Percentiles rank a stretch among this genome's conserved stretches.
Evolutionary conservation across 2,329 filamentous ascomycete genomes (phyloP).

Genomic region (Talaromyces sp.): DNA sequence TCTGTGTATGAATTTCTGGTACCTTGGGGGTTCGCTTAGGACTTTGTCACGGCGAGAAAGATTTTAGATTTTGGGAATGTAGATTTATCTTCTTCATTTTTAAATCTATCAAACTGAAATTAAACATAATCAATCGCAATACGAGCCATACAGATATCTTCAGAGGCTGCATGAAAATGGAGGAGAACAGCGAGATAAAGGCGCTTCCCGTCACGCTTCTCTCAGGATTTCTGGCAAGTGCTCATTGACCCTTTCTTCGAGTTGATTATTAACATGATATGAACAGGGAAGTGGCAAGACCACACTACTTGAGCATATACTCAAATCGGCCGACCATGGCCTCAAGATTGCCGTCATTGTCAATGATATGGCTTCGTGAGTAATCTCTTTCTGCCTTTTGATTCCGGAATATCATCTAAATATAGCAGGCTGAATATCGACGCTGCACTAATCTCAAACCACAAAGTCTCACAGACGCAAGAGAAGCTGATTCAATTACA

Average conservation of each 20-base stretch:
- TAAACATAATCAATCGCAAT: no score
- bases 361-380: conserved; percentile 65
- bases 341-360: conserved; percentile 69
- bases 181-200: conserved; percentile 1
- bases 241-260: no score
- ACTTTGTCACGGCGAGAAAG: background rate
- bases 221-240: conserved; percentile 55
- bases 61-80: background rate
- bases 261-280: background rate
- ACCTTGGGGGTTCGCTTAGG: conserved; percentile 18
- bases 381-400: background rate
- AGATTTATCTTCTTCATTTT: background rate
- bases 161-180: background rate
- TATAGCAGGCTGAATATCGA: conserved; percentile 59
- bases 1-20: background rate
- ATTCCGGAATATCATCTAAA: no score
- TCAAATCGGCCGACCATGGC: conserved; percentile 62
- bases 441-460: conserved; percentile 57
- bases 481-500: conserved; percentile 67
- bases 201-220: conserved; percentile 57
- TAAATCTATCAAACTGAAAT: background rate
- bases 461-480: conserved; percentile 56
- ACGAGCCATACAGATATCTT: background rate
- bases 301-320: conserved; percentile 65
- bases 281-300: conserved; percentile 66